phyloP scores from a whole-genome alignment of 169 alveolate genomes.

The Plasmodium knowlesi region DNA sequence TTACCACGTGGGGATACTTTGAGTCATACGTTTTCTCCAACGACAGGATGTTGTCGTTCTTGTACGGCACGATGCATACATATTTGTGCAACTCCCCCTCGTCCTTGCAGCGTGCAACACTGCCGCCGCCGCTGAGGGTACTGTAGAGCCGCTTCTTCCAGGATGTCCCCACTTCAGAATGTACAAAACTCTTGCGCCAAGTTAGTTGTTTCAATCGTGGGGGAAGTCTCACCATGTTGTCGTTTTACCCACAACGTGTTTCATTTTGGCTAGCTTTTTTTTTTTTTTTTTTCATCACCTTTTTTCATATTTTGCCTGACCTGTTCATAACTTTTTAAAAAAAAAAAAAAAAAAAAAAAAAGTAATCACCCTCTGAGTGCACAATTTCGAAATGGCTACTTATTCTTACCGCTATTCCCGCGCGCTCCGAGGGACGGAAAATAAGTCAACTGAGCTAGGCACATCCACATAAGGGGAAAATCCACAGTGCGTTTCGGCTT shows the following conservation, averaged over 20 bases:
- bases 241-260: not conserved
- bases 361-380: not conserved
- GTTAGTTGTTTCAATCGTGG: not conserved
- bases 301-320: constrained; percentile 4
- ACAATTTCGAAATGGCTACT: not conserved
- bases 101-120: not conserved
- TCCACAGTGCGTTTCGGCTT: not conserved
- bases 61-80: constrained; percentile 62
- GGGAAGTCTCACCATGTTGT: not conserved
- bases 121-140: not conserved
- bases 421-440: not conserved
- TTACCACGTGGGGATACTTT: constrained; percentile 32
- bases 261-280: constrained; percentile 1
- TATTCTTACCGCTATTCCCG: not conserved
- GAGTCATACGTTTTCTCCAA: constrained; percentile 28
- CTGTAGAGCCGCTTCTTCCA: not conserved
- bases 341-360: not conserved
- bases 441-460: not conserved
- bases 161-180: not conserved
- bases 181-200: not conserved
- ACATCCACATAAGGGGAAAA: not conserved
- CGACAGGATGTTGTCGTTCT: constrained; percentile 40
- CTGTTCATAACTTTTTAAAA: not conserved
- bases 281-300: not conserved
- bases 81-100: constrained; percentile 27